Percentiles rank a stretch among this genome's conserved stretches.
phyloP scores from a whole-genome alignment of 805 yeast species.

The Ogataea kodamae region DNA sequence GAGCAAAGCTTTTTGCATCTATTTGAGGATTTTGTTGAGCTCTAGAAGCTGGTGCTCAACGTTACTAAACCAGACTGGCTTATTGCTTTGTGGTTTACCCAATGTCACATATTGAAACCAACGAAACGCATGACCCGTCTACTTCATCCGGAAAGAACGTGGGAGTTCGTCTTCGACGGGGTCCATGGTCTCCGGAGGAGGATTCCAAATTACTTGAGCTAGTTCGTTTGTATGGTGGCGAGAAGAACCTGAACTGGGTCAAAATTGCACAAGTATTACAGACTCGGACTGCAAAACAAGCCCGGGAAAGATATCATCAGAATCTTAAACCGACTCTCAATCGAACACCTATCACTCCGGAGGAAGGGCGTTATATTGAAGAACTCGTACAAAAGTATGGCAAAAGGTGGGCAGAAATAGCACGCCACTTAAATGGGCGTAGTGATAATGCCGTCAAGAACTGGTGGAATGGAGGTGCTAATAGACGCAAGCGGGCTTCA shows the following conservation, averaged over 20 bases:
- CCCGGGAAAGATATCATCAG: slow-evolving; percentile 89
- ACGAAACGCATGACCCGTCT: no score
- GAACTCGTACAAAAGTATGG: slow-evolving; percentile 75
- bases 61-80: no score
- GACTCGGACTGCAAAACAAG: slow-evolving; percentile 85
- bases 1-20: no score
- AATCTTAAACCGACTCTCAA: slow-evolving; percentile 82
- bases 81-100: no score
- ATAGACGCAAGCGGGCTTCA: slow-evolving; percentile 62
- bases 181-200: slow-evolving; percentile 90
- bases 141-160: slow-evolving; percentile 3
- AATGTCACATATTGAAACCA: no score
- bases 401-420: slow-evolving; percentile 91
- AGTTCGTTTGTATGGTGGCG: slow-evolving; percentile 68
- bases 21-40: no score
- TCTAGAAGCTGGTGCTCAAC: no score
- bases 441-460: slow-evolving; percentile 89
- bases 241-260: slow-evolving; percentile 69
- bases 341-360: slow-evolving; percentile 76
- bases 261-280: slow-evolving; percentile 69
- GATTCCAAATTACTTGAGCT: slow-evolving; percentile 69
- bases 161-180: slow-evolving; percentile 45
- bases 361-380: slow-evolving; percentile 81
- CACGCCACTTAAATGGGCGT: slow-evolving; percentile 81
- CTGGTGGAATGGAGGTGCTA: slow-evolving; percentile 97